Base-by-base conservation (phyloP, 139 green algal species). In the Gonium pectorale region DNA sequence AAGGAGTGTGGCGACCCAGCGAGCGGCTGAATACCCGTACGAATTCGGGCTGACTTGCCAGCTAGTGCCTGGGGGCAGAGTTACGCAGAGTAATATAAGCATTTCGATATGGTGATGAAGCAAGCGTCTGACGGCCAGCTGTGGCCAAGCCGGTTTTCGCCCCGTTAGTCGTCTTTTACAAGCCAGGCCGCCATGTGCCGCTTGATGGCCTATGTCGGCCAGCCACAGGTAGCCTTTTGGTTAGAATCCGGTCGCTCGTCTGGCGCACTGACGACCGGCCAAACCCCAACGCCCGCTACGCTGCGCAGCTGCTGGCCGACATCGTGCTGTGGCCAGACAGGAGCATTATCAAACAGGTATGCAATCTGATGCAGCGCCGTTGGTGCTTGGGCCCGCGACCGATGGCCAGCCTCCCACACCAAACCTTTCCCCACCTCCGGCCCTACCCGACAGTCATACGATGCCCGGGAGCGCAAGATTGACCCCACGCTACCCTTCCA, bases 321-420 rank as follows among this genome's bases (percentile, higher is more conserved):
- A 90, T 98, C 22, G 94, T 97, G 8, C 91, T 96, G 11, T 95
- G 88, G 80, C 92, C 92, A 6, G 91, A 97, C 82, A 87, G 95
- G 9, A 97, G 91, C 43, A 99, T 99, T 56, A 98, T 98, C 51
- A 98, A 97, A 74, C 97, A 99, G 89, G 94, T 90, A 21, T 1
- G 69, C 22, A 2, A n/a, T n/a, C n/a, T n/a, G n/a, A n/a, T n/a
- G n/a, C n/a, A n/a, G n/a, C n/a, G n/a, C n/a, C n/a, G n/a, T n/a
- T n/a, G n/a, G n/a, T n/a, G n/a, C n/a, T n/a, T n/a, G n/a, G n/a
- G n/a, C n/a, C n/a, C n/a, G n/a, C n/a, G n/a, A n/a, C n/a, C n/a
- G n/a, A n/a, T n/a, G n/a, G n/a, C n/a, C n/a, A n/a, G n/a, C n/a
- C n/a, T n/a, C n/a, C n/a, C n/a, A n/a, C n/a, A n/a, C n/a, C n/a